Evolutionary conservation across 2,329 filamentous ascomycete species (phyloP).

Genomic region (Coniochaeta pulveracea): DNA sequence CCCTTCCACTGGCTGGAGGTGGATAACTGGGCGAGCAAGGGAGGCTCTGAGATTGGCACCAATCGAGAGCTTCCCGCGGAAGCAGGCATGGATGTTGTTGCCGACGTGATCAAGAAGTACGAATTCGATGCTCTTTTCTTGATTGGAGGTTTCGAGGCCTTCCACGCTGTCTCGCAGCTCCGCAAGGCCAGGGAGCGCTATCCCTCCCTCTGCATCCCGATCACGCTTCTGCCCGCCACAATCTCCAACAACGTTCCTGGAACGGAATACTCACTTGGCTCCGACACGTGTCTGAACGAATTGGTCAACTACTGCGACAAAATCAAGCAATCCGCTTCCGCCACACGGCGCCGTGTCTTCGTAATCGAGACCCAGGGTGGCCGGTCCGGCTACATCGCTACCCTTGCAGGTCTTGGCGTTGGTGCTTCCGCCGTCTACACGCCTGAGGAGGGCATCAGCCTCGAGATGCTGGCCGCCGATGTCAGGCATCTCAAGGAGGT

Average conservation of each 20-base stretch:
- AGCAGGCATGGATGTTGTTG: conserved; percentile 70
- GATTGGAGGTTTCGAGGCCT: conserved; percentile 92
- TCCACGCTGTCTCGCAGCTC: conserved; percentile 81
- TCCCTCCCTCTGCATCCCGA: conserved; percentile 82
- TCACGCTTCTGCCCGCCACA: conserved; percentile 86
- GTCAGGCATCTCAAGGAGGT: conserved; percentile 81
- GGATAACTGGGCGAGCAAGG: conserved; percentile 89
- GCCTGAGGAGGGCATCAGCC: conserved; percentile 87
- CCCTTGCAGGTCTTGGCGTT: conserved; percentile 79
- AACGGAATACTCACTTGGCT: conserved; percentile 92
- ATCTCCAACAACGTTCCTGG: conserved; percentile 98
- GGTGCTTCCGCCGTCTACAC: conserved; percentile 92
- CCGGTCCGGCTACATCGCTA: conserved; percentile 86
- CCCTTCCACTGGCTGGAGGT: conserved; percentile 88
- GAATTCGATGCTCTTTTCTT: conserved; percentile 86
- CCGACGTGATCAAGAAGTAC: conserved; percentile 74
- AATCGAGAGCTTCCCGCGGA: conserved; percentile 88
- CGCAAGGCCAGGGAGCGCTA: conserved; percentile 69
- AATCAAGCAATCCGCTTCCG: conserved; percentile 93
- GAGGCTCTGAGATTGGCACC: conserved; percentile 94
- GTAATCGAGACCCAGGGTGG: conserved; percentile 97
- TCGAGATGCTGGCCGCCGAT: conserved; percentile 85
- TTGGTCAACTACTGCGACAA: conserved; percentile 93
- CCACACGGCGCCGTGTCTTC: conserved; percentile 86
- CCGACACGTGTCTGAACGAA: conserved; percentile 93